These are phyloP conservation scores for Ruellia speciosa DNA, from an alignment of 305 asterid genomes.

Conservation along the genomic window DNA sequence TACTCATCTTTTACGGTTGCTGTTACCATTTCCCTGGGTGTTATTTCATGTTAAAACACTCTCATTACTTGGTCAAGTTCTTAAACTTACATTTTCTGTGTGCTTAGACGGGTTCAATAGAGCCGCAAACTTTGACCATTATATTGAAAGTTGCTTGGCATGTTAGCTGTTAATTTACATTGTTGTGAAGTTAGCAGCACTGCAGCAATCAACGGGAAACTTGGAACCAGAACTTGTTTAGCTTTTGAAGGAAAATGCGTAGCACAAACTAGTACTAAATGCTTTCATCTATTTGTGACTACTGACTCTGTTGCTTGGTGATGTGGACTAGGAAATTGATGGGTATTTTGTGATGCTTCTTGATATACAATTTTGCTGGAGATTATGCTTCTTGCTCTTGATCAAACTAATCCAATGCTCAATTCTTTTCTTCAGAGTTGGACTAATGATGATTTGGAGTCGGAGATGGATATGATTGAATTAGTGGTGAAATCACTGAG, in stretches of 20 bases:
- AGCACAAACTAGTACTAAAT: no score
- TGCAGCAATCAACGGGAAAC: not conserved
- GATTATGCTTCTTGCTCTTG: not conserved
- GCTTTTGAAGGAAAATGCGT: no score
- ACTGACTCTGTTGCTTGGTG: no score
- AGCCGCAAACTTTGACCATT: not conserved
- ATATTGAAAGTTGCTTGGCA: not conserved
- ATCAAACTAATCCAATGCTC: not conserved
- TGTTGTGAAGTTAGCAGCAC: not conserved
- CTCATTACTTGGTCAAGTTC: not conserved
- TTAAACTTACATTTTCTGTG: not conserved
- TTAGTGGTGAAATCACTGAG: constrained; percentile 64
- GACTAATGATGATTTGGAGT: constrained; percentile 61
- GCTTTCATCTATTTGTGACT: no score
- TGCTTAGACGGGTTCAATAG: not conserved
- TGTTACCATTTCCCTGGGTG: not conserved
- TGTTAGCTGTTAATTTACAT: not conserved
- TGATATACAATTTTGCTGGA: not conserved
- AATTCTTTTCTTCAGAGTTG: constrained; percentile 46
- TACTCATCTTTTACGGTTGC: no score
- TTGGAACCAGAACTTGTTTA: no score
- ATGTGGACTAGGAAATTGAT: not conserved
- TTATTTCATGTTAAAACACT: not conserved
- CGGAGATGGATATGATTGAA: constrained; percentile 64
- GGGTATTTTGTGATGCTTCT: not conserved